Percentiles rank a stretch among this genome's conserved stretches.
Conservation (phyloP, 2,329 filamentous ascomycete genomes). For the Sporothrix globosa region DNA sequence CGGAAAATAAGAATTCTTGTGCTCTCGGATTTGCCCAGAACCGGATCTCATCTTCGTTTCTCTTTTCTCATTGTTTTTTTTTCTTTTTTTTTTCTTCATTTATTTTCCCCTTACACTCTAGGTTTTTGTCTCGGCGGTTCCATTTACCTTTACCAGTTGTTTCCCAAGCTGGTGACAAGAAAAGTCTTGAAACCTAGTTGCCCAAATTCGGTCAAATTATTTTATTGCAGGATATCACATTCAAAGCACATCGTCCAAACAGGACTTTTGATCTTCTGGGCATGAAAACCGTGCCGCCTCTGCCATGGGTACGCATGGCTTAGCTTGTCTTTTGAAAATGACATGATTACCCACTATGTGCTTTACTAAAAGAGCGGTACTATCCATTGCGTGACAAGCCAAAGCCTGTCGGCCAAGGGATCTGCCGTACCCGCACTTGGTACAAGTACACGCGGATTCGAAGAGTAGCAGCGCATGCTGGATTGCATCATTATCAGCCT, state of each 20-base stretch:
- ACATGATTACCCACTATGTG: background rate
- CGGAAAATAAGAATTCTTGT: background rate
- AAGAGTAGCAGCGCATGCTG: background rate
- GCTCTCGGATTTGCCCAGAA: background rate
- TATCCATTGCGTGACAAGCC: too few relatives aligned
- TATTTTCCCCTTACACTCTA: background rate
- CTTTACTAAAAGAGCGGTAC: too few relatives aligned
- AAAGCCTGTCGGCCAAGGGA: background rate
- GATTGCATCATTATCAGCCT: background rate
- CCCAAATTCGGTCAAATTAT: background rate
- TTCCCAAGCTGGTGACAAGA: background rate
- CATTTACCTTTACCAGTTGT: background rate
- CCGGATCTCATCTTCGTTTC: slow-evolving; percentile 6
- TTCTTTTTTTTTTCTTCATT: background rate
- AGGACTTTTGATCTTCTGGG: background rate
- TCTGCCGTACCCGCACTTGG: background rate
- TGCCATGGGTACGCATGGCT: background rate
- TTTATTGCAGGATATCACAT: slow-evolving; percentile 1
- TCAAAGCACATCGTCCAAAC: background rate
- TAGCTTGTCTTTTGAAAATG: background rate
- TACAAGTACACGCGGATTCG: background rate
- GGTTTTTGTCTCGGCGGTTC: background rate
- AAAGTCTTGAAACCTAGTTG: background rate
- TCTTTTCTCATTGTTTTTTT: background rate
- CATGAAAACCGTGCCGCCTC: background rate